phyloP scores from a whole-genome alignment of 805 yeast genomes.

The Grigorovia transvaalensis region DNA sequence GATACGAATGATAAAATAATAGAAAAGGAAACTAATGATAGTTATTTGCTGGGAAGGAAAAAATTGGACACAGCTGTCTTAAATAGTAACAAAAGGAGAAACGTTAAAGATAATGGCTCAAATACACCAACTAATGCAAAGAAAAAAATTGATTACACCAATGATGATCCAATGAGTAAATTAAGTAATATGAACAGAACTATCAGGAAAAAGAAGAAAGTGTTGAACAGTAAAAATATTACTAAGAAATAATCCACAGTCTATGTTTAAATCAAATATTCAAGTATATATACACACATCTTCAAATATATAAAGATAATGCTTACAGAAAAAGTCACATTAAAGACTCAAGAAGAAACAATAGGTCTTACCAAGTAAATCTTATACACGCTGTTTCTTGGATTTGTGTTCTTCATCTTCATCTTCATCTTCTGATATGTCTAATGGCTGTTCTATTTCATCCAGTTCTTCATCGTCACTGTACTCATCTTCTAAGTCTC shows the following conservation, averaged over 20 bases:
- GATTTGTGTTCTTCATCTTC: neutral
- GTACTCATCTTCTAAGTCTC: constrained; percentile 51
- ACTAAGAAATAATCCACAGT: neutral
- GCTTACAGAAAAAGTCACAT: neutral
- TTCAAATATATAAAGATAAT: neutral
- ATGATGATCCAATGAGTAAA: constrained; percentile 24
- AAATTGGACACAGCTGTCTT: constrained; percentile 11
- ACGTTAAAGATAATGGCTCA: neutral
- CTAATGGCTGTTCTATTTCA: constrained; percentile 13
- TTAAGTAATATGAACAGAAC: neutral
- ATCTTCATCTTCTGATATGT: constrained; percentile 6
- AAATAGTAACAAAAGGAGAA: neutral
- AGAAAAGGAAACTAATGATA: constrained; percentile 8
- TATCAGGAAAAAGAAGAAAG: constrained; percentile 4
- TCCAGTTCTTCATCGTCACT: constrained; percentile 33
- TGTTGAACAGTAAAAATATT: neutral
- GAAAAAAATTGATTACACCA: constrained; percentile 10
- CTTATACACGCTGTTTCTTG: constrained; percentile 2
- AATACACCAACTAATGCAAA: neutral
- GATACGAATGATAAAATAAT: constrained; percentile 28
- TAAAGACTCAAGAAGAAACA: neutral
- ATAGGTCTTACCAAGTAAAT: no score
- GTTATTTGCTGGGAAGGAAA: constrained; percentile 16
- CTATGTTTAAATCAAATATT: no score
- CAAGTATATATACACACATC: neutral